These are phyloP conservation scores for Cordyceps cicadae DNA, from an alignment of 2,329 filamentous ascomycete genomes.

Conservation along the genomic window DNA sequence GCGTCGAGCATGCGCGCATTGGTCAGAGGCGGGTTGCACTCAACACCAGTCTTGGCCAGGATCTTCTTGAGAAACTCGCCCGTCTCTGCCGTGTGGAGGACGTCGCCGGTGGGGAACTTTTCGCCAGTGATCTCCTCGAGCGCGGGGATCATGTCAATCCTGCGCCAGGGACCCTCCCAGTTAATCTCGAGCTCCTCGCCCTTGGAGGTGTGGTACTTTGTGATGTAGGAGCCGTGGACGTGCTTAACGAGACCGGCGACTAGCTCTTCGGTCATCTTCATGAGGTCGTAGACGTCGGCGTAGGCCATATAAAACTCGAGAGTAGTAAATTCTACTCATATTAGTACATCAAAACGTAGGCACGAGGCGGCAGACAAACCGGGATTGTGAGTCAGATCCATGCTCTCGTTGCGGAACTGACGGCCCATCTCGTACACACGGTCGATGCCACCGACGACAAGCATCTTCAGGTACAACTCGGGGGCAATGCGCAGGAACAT, in stretches of 20 bases:
- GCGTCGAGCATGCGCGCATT: constrained; percentile 96
- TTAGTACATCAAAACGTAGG: constrained; percentile 5
- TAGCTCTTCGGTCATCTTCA: constrained; percentile 79
- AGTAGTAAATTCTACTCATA: constrained; percentile 74
- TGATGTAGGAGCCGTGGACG: constrained; percentile 76
- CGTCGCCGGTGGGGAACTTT: constrained; percentile 83
- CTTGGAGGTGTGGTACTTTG: constrained; percentile 75
- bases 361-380: constrained; percentile 16
- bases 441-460: constrained; percentile 87
- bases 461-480: constrained; percentile 94
- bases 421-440: constrained; percentile 93
- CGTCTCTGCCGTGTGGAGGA: constrained; percentile 84
- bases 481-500: constrained; percentile 93
- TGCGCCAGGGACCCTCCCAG: constrained; percentile 91
- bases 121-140: constrained; percentile 84
- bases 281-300: constrained; percentile 79
- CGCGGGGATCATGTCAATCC: constrained; percentile 81
- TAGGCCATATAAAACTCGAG: constrained; percentile 97
- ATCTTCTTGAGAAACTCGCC: constrained; percentile 78
- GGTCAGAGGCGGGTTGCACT: constrained; percentile 83
- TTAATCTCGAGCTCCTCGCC: constrained; percentile 87
- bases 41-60: constrained; percentile 82
- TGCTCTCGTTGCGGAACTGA: constrained; percentile 87
- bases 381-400: constrained; percentile 72
- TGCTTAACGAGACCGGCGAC: constrained; percentile 84